Base-by-base conservation (phyloP, 2,329 filamentous ascomycete species). In the Neonectria faginata region DNA sequence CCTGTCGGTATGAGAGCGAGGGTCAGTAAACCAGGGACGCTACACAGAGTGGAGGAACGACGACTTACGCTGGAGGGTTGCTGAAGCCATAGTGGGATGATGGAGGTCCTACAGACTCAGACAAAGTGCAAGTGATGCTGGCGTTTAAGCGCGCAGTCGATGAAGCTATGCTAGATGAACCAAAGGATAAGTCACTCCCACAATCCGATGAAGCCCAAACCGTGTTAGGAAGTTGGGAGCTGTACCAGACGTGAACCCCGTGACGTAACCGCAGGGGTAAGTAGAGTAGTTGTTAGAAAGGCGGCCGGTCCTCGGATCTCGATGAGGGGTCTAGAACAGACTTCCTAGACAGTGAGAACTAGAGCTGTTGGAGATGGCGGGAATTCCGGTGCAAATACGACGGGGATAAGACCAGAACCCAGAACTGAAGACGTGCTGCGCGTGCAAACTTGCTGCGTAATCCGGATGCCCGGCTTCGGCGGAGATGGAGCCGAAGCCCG, bases 1-100 rank as follows among this genome's bases (percentile, higher is more conserved):
- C 87, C 86, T 88, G 22, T 20, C 8, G 14, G 48, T 25, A 44
- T 33, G 9, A 31, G 22, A 12, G 9, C 18, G 51, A n/a, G 27
- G 44, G 36, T 51, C 50, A 51, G 56, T 33, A 2, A 12, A 22
- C 2, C 5, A 42, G 39, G 29, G 29, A 51, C 11, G 29, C 14
- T 33, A 50, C 41, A 16, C 18, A 29, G 39, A 50, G 47, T 45
- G 31, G 4, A 9, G 9, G 41, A 11, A n/a, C 7, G 12, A 8
- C 4, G 10, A 64, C 60, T 48, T 62, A 66, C 71, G 71, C 53
- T 73, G 71, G 29, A 73, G 68, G 54, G 62, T 42, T 55, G 71
- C 33, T 61, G 70, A 62, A 36, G 69, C 69, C 71, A 73, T 73
- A 16, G 16, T 58, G 60, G 27, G 39, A 42, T 12, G 18, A 29